Base-by-base conservation (phyloP, 257 asterid genomes). In the Datura wrightii region DNA sequence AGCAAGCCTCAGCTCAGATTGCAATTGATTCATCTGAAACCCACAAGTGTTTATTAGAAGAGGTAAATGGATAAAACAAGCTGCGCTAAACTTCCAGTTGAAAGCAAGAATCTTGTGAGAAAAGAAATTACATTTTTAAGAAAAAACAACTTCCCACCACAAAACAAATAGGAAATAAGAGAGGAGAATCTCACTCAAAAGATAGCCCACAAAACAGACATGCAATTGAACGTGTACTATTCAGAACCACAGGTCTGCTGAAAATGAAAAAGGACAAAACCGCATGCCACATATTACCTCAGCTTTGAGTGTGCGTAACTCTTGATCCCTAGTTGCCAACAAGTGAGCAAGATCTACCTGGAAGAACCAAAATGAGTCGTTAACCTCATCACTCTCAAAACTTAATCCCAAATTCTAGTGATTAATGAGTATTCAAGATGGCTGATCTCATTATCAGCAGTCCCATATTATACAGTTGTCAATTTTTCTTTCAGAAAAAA, bases 311-410 rank as follows among this genome's bases (percentile, higher is more conserved):
- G 99, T 97, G 52, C 99, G 98, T 71, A 97, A 85, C 87, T 97
- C 99, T 86, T 97, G 99, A 90, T 97, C 99, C 70, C 98, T 95
- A 89, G 98, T 92, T 69, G 98, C 98, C 85, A 97, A 91, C 79
- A 94, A 87, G 89, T 95, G 99, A 41, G 97, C 98, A 84, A 97
- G 98, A 90, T 97, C 98, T 86, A 95, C 98, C 98, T 97, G 90
- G 85, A 90, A 74, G 78, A 85, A 81, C 80, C 88, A 83, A 70
- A 46, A 69, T 59, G 46, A 84, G n/a, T 31, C 5, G 8, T 78
- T 15, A 52, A 52, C 46, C 3, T 78, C 15, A 31, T 78, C 63
- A 31, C 79, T 86, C 66, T 78, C 89, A 50, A 83, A 55, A 53
- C 78, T 50, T 46, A 83, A 18, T 37, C 67, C 48, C 66, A 83